Evolutionary conservation across 495 filamentous ascomycete species (phyloP).

Genomic region (Penicillium coprophilum): DNA sequence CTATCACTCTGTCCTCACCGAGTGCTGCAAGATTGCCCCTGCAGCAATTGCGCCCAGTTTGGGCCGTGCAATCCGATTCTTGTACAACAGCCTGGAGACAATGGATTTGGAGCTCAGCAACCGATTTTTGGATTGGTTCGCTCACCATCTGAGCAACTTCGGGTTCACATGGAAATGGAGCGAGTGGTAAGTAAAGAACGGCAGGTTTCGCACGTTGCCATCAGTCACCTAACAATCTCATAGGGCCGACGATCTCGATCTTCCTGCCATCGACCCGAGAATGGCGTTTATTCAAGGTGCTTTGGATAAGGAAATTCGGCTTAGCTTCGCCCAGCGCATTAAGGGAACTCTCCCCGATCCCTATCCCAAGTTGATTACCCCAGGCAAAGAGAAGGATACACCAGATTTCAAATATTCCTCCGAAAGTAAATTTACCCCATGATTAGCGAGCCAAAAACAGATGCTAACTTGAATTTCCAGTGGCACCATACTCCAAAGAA

Average conservation of each 20-base stretch:
- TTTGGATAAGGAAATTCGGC: constrained; percentile 93
- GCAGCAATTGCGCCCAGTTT: constrained; percentile 94
- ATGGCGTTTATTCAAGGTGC: constrained; percentile 90
- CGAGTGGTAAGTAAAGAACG: constrained; percentile 66
- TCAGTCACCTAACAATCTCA: constrained; percentile 11
- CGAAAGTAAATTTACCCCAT: constrained; percentile 57
- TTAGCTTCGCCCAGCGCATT: constrained; percentile 95
- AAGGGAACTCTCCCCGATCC: constrained; percentile 87
- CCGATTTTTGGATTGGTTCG: constrained; percentile 96
- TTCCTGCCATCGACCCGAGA: constrained; percentile 74
- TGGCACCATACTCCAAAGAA: constrained; percentile 75
- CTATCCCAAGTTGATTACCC: constrained; percentile 77
- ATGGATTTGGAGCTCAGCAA: constrained; percentile 86
- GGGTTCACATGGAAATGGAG: constrained; percentile 99
- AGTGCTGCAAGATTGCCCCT: constrained; percentile 91
- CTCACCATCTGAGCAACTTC: constrained; percentile 97
- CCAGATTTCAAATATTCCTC: constrained; percentile 90
- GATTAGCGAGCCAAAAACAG: neutral
- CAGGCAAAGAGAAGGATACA: constrained; percentile 87
- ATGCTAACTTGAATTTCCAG: constrained; percentile 40
- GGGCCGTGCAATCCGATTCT: constrained; percentile 87
- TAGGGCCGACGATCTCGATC: constrained; percentile 77
- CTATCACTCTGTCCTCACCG: constrained; percentile 91
- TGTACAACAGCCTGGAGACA: constrained; percentile 74
- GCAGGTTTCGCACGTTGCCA: neutral